phyloP scores from a whole-genome alignment of 345 rosid genomes.

The Ailanthus altissimus region DNA sequence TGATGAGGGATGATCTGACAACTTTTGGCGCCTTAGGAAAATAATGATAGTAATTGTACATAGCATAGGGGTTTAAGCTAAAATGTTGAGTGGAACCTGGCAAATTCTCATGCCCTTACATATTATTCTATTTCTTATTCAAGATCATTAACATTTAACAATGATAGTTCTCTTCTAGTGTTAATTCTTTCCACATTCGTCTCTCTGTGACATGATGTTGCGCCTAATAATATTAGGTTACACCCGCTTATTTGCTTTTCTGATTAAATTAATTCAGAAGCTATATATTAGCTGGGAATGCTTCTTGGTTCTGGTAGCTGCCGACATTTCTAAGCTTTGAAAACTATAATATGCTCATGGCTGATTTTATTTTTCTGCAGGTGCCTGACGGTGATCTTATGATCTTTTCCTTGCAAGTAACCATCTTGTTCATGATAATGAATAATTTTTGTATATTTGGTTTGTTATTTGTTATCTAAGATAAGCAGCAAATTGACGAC shows the following conservation, averaged over 20 bases:
- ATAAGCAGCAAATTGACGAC: too few species aligned
- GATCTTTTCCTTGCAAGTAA: too few species aligned
- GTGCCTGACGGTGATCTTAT: not conserved
- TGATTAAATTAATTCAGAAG: too few species aligned
- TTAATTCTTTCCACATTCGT: not conserved
- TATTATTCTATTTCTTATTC: not conserved
- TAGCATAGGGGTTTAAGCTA: slow-evolving; percentile 16
- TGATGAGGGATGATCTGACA: slow-evolving; percentile 25
- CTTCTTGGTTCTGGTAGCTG: not conserved
- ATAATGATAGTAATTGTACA: slow-evolving; percentile 30
- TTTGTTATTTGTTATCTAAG: too few species aligned
- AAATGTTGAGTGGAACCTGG: not conserved
- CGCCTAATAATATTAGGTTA: not conserved
- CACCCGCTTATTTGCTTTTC: not conserved
- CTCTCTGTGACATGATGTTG: not conserved
- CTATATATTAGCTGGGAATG: too few species aligned
- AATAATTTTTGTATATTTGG: too few species aligned
- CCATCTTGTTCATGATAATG: too few species aligned
- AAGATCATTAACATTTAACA: not conserved
- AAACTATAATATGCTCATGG: not conserved
- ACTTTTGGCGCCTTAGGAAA: not conserved
- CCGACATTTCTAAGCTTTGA: not conserved
- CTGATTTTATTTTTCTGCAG: not conserved
- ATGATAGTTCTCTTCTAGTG: not conserved
- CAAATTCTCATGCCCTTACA: not conserved